A percentile compares a stretch with the other conserved stretches of the same genome.
phyloP scores from a whole-genome alignment of 2,329 filamentous ascomycete genomes.

The Curvularia lunata region DNA sequence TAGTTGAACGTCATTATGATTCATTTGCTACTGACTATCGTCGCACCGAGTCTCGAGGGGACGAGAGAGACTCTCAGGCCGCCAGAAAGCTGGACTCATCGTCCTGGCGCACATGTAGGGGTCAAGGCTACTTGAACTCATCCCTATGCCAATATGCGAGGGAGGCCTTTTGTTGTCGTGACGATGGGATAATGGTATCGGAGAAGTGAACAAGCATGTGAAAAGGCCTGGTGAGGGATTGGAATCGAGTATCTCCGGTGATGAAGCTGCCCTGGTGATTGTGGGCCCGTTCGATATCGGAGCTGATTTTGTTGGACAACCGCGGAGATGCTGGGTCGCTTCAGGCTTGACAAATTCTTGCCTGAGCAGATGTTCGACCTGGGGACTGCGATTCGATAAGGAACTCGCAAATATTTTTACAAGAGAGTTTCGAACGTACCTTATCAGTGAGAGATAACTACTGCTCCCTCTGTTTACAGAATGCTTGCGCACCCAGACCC shows the following conservation, averaged over 20 bases:
- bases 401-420: neutral
- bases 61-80: neutral
- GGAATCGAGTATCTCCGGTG: slow-evolving; percentile 7
- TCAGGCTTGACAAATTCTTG: neutral
- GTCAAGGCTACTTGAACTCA: neutral
- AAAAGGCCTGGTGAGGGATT: neutral
- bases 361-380: neutral
- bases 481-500: neutral
- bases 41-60: neutral
- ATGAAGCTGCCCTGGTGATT: neutral
- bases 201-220: slow-evolving; percentile 1
- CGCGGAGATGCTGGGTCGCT: slow-evolving; percentile 9
- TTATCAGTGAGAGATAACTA: neutral
- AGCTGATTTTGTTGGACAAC: slow-evolving; percentile 7
- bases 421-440: neutral
- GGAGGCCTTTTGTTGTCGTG: slow-evolving; percentile 15
- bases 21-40: neutral
- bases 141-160: slow-evolving; percentile 5
- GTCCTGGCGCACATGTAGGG: neutral
- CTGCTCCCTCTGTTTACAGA: neutral
- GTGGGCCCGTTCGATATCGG: slow-evolving; percentile 6
- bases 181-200: slow-evolving; percentile 17
- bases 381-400: neutral
- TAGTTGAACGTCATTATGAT: slow-evolving; percentile 17
- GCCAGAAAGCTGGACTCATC: neutral